Base-by-base conservation (phyloP, 495 filamentous ascomycete genomes). In the Penicillium odoratum region DNA sequence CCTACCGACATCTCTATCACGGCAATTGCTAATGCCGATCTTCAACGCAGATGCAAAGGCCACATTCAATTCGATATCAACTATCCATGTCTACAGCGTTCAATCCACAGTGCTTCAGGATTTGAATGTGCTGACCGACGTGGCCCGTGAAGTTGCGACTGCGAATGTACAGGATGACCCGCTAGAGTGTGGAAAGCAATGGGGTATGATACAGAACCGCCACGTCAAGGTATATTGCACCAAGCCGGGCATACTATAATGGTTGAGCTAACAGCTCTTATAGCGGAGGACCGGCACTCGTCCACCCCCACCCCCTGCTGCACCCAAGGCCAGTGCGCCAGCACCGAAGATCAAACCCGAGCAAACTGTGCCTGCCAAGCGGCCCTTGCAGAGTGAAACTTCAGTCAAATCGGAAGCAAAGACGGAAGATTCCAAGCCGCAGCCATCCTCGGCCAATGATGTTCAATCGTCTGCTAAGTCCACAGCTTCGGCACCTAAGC, bases 21-120 rank as follows among this genome's bases (percentile, higher is more conserved):
- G 26, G 1, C 3, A n/a, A 16, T 29, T 34, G 30, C 48, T 64
- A 56, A 63, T 50, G 26, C 34, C 43, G 51, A 58, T 38, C 15
- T 47, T 38, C 40, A n/a, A 18, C 28, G 18, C 59, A 96, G 91
- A 84, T 69, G 75, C 80, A 1, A 87, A 91, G 56, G 69, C 76
- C 15, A 81, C 83, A 13, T 96, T 91, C 57, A 78, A 87, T 38
- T 77, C 83, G 25, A 84, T 96, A 55, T 78, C 77, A 0, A 89
- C 88, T 4, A 86, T 96, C 53, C 91, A 97, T 65, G 74, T 98
- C 48, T 98, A 98, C 72, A 96, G 92, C 66, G 60, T 98, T 42
- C 88, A 88, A 36, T 83, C 89, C 1, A 79, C 84, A 30, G 77
- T 83, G 3, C 71, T 92, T 8, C 87, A 90, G 70, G 90, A 97